A percentile compares a stretch with the other conserved stretches of the same genome.
phyloP scores from a whole-genome alignment of 768 basidiomycete species.

The Strobilomyces dryophilus region DNA sequence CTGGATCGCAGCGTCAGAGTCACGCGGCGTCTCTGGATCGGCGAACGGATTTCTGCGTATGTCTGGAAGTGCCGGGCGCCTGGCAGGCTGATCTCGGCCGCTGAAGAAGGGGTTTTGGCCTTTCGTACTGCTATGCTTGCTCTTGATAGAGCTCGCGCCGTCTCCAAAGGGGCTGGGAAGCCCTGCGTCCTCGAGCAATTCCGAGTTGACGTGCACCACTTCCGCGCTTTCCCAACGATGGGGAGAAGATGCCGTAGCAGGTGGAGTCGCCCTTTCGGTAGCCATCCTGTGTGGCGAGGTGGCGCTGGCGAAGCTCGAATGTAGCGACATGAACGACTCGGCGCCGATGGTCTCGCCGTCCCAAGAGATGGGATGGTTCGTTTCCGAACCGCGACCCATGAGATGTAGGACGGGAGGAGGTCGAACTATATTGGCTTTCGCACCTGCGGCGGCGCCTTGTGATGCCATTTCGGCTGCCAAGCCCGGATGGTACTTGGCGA shows the following conservation, averaged over 20 bases:
- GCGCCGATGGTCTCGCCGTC: slow-evolving; percentile 43
- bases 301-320: slow-evolving; percentile 39
- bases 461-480: slow-evolving; percentile 51
- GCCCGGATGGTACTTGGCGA: slow-evolving; percentile 55
- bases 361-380: slow-evolving; percentile 44
- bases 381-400: slow-evolving; percentile 38
- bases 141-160: slow-evolving; percentile 10
- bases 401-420: slow-evolving; percentile 41
- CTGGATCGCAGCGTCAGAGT: slow-evolving; percentile 41
- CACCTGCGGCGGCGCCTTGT: slow-evolving; percentile 20
- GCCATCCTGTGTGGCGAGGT: slow-evolving; percentile 46
- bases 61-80: slow-evolving; percentile 15
- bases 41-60: slow-evolving; percentile 39
- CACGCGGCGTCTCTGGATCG: slow-evolving; percentile 29
- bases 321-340: slow-evolving; percentile 48
- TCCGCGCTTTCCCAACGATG: slow-evolving; percentile 73
- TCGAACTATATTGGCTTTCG: slow-evolving; percentile 17
- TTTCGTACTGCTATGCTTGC: slow-evolving; percentile 5
- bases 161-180: slow-evolving; percentile 28
- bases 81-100: slow-evolving; percentile 34
- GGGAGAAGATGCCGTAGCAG: slow-evolving; percentile 42
- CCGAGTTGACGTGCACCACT: slow-evolving; percentile 41
- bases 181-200: neutral
- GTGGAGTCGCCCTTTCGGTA: slow-evolving; percentile 61
- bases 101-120: slow-evolving; percentile 39